Evolutionary conservation across 2,329 filamentous ascomycete genomes (phyloP).

Genomic region (Plenodomus lindquistii): DNA sequence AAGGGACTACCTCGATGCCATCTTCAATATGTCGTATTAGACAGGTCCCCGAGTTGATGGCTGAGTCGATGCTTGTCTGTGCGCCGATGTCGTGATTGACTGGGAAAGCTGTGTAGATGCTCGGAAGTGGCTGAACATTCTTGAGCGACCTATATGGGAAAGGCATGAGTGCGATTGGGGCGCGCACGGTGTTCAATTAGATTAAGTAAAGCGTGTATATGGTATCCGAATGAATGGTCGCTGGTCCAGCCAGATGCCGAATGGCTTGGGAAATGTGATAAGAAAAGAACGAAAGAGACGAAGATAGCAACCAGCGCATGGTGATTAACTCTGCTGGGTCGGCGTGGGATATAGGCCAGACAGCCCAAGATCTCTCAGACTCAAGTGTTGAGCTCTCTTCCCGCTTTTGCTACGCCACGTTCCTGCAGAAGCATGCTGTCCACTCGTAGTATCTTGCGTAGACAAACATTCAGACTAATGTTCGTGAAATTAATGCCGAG

Average conservation of each 20-base stretch:
- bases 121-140: slow-evolving; percentile 31
- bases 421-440: slow-evolving; percentile 14
- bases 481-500: slow-evolving; percentile 14
- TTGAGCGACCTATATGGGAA: slow-evolving; percentile 26
- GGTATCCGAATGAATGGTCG: not conserved
- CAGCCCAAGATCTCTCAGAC: not conserved
- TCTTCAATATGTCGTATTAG: slow-evolving; percentile 22
- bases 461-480: slow-evolving; percentile 5
- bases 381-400: slow-evolving; percentile 4
- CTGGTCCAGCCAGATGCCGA: slow-evolving; percentile 21
- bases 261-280: slow-evolving; percentile 5
- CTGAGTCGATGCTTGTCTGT: slow-evolving; percentile 8
- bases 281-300: slow-evolving; percentile 12
- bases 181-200: not conserved
- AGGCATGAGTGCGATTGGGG: slow-evolving; percentile 21
- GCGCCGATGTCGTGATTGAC: slow-evolving; percentile 6
- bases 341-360: not conserved
- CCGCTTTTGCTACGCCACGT: slow-evolving; percentile 17
- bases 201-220: slow-evolving; percentile 4
- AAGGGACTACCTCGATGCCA: slow-evolving; percentile 37
- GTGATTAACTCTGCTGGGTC: not conserved
- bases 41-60: slow-evolving; percentile 15
- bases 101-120: slow-evolving; percentile 32
- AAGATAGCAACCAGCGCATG: slow-evolving; percentile 24
- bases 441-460: slow-evolving; percentile 10